Evolutionary conservation across 2,329 filamentous ascomycete genomes (phyloP).

Genomic region (Escovopsis sp.): DNA sequence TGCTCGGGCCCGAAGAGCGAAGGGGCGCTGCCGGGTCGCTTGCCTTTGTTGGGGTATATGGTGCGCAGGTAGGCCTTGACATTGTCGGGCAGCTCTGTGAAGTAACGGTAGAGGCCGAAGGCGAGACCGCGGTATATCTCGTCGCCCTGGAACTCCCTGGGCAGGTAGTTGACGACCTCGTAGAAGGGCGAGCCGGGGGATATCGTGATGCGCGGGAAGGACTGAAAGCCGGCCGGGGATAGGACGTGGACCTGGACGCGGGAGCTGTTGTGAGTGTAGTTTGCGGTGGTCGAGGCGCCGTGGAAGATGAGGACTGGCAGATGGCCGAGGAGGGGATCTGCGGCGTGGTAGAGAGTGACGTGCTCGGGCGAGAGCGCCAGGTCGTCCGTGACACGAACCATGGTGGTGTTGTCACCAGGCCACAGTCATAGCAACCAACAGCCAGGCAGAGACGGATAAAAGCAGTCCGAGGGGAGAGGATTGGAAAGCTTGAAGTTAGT

Average conservation of each 20-base stretch:
- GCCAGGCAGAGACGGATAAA: neutral
- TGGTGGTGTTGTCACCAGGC: constrained; percentile 28
- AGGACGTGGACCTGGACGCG: constrained; percentile 91
- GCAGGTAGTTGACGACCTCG: constrained; percentile 74
- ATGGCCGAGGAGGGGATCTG: constrained; percentile 69
- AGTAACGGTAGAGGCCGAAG: constrained; percentile 90
- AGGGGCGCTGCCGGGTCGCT: constrained; percentile 48
- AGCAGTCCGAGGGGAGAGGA: neutral
- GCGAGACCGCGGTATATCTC: constrained; percentile 83
- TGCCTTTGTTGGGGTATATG: constrained; percentile 38
- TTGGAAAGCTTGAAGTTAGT: neutral
- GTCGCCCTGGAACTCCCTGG: constrained; percentile 88
- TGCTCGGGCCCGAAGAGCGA: constrained; percentile 80
- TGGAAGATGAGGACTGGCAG: constrained; percentile 82
- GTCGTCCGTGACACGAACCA: constrained; percentile 72
- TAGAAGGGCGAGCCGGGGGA: constrained; percentile 89
- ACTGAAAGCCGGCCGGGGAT: constrained; percentile 75
- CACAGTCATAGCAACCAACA: constrained; percentile 9
- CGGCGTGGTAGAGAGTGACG: constrained; percentile 77
- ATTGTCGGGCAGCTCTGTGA: constrained; percentile 64
- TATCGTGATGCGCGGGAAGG: constrained; percentile 80
- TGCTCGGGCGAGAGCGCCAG: constrained; percentile 67
- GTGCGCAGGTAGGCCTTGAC: constrained; percentile 59
- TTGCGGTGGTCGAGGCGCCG: constrained; percentile 76
- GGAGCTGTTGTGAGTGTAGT: constrained; percentile 75